Base-by-base conservation (phyloP, 345 rosid species). In the Euphorbia pulcherrima region DNA sequence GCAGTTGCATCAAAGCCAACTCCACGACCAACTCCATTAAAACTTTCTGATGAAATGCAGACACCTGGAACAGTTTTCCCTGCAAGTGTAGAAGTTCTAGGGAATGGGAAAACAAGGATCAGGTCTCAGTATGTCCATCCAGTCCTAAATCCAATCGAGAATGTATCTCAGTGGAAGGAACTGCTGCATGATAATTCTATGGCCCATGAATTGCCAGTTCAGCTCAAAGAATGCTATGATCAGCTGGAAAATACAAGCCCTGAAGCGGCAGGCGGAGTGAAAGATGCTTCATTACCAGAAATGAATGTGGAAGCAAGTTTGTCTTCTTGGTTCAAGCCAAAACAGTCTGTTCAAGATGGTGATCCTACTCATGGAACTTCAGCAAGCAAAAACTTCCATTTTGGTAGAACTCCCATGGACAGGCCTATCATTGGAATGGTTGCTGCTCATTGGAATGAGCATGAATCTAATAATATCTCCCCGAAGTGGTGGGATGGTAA, bases 401-500 rank as follows among this genome's bases (percentile, higher is more conserved):
- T 68, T 26, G 79, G 77, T 64, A 72, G 78, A 78, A 85, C 87
- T 75, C 85, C 77, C 50, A 82, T 78, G 8, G 98, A 92, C 67
- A 88, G 88, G 72, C 98, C 98, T 14, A 92, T 92, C 73, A 85
- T 90, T 53, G 98, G 98, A 51, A 82, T 86, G 81, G 97, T 90
- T 65, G 92, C 96, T 30, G 84, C 92, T 68, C 97, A 93, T 57
- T 93, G 98, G 96, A 87, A 83, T 59, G 94, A 84, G 68, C 75
- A 85, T 35, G 88, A 83, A 26, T 64, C 75, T 46, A 39, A 88
- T 64, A 76, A 77, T n/a, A 67, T 81, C 68, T 70, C 86, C 14
- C 90, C 87, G 21, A 93, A 84, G 82, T 88, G 94, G 90, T 90
- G 97, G 97, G 96, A 89, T 80, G 97, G 98, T 39, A 93, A 93